These are phyloP conservation scores for Diospyros kaki DNA, from an alignment of 148 eudicot species.

Conservation along the genomic window DNA sequence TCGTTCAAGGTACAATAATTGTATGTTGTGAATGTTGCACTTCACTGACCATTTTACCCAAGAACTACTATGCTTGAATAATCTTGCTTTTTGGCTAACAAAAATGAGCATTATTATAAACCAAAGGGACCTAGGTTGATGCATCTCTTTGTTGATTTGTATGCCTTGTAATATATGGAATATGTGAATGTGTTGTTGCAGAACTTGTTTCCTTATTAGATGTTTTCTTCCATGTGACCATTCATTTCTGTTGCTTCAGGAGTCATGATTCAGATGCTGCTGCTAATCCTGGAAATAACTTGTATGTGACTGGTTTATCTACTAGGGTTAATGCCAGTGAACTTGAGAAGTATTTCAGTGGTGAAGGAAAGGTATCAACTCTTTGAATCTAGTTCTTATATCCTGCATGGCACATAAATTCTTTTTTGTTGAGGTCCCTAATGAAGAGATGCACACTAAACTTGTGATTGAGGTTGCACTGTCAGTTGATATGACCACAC, in stretches of 20 bases:
- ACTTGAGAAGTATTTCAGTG: slow-evolving; percentile 54
- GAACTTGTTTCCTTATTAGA: neutral
- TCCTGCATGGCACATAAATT: neutral
- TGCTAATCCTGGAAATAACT: slow-evolving; percentile 60
- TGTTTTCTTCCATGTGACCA: neutral
- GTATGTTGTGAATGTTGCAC: neutral
- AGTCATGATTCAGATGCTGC: slow-evolving; percentile 42
- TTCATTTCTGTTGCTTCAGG: slow-evolving; percentile 33
- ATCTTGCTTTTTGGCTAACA: neutral
- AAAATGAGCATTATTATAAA: neutral
- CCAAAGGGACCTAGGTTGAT: neutral
- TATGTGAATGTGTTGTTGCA: neutral
- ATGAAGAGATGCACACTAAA: neutral
- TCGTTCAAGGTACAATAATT: slow-evolving; percentile 43
- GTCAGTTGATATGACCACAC: neutral
- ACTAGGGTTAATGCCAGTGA: slow-evolving; percentile 54
- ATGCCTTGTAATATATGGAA: neutral
- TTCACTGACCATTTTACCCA: neutral
- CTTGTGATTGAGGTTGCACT: neutral
- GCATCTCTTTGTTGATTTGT: neutral
- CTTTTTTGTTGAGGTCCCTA: neutral
- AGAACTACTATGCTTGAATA: neutral
- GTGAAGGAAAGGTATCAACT: slow-evolving; percentile 62
- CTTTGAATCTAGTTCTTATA: slow-evolving; percentile 6
- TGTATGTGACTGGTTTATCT: slow-evolving; percentile 76